Conservation (phyloP, 2,329 filamentous ascomycete genomes). For the Didymella segeticola region DNA sequence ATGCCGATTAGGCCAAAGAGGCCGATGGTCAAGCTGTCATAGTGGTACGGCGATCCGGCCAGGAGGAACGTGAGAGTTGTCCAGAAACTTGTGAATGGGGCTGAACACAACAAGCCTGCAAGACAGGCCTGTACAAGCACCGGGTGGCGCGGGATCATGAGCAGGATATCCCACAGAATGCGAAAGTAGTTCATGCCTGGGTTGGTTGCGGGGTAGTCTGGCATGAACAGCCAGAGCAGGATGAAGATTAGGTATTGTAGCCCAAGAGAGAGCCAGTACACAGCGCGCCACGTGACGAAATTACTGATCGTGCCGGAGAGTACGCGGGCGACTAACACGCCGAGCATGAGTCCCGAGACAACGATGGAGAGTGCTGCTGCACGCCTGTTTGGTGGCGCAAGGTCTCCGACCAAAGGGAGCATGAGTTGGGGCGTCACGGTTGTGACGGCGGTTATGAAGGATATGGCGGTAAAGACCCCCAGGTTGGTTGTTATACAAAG, state of each 20-base stretch:
- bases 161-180: conserved; percentile 69
- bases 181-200: conserved; percentile 70
- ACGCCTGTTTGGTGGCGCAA: conserved; percentile 72
- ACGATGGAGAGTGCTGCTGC: conserved; percentile 76
- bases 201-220: conserved; percentile 80
- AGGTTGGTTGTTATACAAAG: conserved; percentile 74
- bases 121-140: conserved; percentile 73
- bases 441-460: conserved; percentile 76
- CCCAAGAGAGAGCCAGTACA: conserved; percentile 79
- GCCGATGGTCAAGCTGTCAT: conserved; percentile 72
- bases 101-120: conserved; percentile 67
- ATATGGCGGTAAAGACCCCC: conserved; percentile 69
- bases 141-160: conserved; percentile 70
- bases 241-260: conserved; percentile 72
- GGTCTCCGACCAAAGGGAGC: conserved; percentile 80
- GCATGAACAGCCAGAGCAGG: conserved; percentile 75
- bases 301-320: conserved; percentile 78
- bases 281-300: conserved; percentile 75
- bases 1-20: conserved; percentile 82
- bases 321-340: conserved; percentile 76
- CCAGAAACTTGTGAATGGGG: conserved; percentile 72
- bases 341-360: conserved; percentile 75
- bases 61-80: conserved; percentile 82
- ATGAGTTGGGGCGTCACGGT: conserved; percentile 79
- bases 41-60: conserved; percentile 71